Evolutionary conservation across 2,329 filamentous ascomycete species (phyloP), one percentile per base, ranked within the genome.

Genomic region (Fusarium paranaense): DNA sequence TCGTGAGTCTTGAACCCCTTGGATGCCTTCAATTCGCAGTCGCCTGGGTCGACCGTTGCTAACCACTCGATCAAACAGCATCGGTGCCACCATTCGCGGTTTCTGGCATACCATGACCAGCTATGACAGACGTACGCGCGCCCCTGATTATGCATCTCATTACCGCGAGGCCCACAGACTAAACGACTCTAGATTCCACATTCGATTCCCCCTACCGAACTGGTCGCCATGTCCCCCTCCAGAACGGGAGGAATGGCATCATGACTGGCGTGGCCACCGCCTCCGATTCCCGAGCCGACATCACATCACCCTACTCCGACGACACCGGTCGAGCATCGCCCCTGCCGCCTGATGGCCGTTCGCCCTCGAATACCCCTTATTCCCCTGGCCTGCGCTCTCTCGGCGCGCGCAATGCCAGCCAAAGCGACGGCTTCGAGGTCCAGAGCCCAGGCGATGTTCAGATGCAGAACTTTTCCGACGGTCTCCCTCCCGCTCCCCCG

Each of bases 401-500:
- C 66, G 88, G 91, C 61, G 93, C 93, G 76, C 89, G 90, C 77
- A 88, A 90, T 78, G 87, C 90, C 38, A 91, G 88, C 70, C 90
- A 91, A 75, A 86, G 86, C 68, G 89, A 92, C 67, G 89, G 90
- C 57, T 91, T 93, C 78, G 94, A 97, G 80, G 91, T 91, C 67
- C 89, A 92, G 76, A 91, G 86, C 85, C 85, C 90, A 6, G 94
- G 94, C 74, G 96, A 98, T 83, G 98, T 99, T 72, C 96, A 93
- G 77, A 97, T 99, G 94, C 97, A 98, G 85, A 93, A 93, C 71
- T 99, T 99, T 85, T 91, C 93, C 79, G 95, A 98, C 76, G 97
- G 97, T 65, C 89, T 95, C 27, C 95, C 97, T 3, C 97, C 97
- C 4, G 91, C 97, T 9, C 97, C 97, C 3, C 95, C 97, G 8